Evolutionary conservation across 257 asterid species (phyloP).

Genomic region (Solanum bulbocastanum): DNA sequence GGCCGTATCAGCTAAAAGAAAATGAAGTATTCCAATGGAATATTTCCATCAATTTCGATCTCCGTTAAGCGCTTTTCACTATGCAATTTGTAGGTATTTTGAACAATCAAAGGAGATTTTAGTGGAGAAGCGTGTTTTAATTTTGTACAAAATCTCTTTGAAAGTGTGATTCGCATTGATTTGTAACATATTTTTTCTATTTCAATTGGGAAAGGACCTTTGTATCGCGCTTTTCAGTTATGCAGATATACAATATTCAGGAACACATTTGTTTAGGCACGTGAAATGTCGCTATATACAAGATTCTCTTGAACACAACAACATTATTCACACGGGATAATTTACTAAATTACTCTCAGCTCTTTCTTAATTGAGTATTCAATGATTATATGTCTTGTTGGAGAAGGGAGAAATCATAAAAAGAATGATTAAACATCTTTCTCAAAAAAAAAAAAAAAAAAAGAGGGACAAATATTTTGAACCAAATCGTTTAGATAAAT

Average conservation of each 20-base stretch:
- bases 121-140: not conserved
- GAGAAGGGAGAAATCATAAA: not conserved
- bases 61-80: not conserved
- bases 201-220: not conserved
- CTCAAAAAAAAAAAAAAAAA: not conserved
- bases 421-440: not conserved
- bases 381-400: not conserved
- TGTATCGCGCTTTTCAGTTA: not conserved
- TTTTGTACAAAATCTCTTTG: not conserved
- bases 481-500: not conserved
- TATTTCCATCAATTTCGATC: not conserved
- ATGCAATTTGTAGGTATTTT: not conserved
- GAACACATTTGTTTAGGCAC: not conserved
- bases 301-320: not conserved
- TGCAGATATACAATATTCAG: not conserved
- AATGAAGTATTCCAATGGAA: not conserved
- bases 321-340: not conserved
- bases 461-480: not conserved
- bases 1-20: not conserved
- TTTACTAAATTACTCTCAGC: not conserved
- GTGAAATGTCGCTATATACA: not conserved
- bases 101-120: not conserved
- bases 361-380: not conserved
- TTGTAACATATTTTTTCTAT: not conserved
- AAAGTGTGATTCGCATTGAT: not conserved